Percentiles rank a stretch among this genome's conserved stretches.
Conservation (phyloP, 345 rosid species). For the Populus euphratica region DNA sequence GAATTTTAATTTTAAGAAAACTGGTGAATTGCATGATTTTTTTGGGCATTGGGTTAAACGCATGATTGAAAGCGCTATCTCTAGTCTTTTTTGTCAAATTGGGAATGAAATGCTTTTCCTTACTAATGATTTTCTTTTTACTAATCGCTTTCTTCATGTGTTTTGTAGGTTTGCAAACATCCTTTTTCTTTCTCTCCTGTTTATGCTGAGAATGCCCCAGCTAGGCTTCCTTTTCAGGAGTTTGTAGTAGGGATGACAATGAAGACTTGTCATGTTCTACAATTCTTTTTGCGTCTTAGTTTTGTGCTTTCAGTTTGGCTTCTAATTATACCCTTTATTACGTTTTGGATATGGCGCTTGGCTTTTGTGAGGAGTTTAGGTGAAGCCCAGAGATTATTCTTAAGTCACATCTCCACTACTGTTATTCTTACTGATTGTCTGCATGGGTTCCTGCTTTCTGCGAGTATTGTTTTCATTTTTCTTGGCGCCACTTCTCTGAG, state of each 20-base stretch:
- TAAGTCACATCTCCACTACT: constrained; percentile 83
- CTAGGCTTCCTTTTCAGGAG: constrained; percentile 99
- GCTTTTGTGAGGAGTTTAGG: constrained; percentile 89
- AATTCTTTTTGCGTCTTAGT: constrained; percentile 85
- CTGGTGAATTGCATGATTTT: constrained; percentile 1
- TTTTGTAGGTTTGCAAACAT: constrained; percentile 86
- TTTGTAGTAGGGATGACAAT: constrained; percentile 89
- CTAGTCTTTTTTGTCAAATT: neutral
- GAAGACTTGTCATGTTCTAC: constrained; percentile 92
- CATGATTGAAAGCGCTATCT: neutral
- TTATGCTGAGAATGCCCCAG: constrained; percentile 93
- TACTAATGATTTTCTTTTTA: neutral
- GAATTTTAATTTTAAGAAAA: neutral
- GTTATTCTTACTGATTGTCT: constrained; percentile 91
- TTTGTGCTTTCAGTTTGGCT: constrained; percentile 97
- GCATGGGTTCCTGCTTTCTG: constrained; percentile 97
- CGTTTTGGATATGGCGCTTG: constrained; percentile 95
- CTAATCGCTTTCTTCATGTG: neutral
- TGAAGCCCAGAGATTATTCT: constrained; percentile 89
- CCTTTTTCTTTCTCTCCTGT: constrained; percentile 95
- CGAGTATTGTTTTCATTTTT: constrained; percentile 93
- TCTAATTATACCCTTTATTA: constrained; percentile 86
- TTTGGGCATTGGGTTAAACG: neutral
- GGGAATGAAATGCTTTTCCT: neutral
- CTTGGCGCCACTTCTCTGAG: constrained; percentile 94